A percentile compares a stretch with the other conserved stretches of the same genome.
Conservation (phyloP, 2,329 filamentous ascomycete species). For the Nigrospora sphaerica region DNA sequence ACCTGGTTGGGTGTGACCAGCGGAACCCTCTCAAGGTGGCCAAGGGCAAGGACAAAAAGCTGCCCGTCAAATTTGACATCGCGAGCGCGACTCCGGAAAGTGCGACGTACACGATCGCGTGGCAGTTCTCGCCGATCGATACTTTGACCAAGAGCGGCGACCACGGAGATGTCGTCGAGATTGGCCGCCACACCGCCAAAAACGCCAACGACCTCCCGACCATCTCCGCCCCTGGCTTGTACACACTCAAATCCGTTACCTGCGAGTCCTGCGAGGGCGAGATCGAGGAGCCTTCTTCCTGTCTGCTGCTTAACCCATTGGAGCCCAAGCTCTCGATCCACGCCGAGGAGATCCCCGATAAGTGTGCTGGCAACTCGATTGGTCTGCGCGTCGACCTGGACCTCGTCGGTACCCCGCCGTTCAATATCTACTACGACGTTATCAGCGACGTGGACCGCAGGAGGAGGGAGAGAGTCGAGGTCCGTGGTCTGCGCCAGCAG, state of each 20-base stretch:
- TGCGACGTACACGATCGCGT: constrained; percentile 66
- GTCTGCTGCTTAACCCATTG: constrained; percentile 82
- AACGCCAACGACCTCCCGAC: constrained; percentile 54
- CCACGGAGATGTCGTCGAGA: constrained; percentile 51
- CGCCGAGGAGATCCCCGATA: constrained; percentile 81
- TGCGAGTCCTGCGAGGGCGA: constrained; percentile 82
- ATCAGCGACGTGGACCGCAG: constrained; percentile 52
- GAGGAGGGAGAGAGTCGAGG: constrained; percentile 44
- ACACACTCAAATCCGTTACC: constrained; percentile 72
- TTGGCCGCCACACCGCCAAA: constrained; percentile 54
- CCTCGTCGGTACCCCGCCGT: constrained; percentile 86
- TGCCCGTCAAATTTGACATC: constrained; percentile 67
- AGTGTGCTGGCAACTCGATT: constrained; percentile 89
- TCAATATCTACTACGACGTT: constrained; percentile 72
- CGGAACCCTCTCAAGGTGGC: constrained; percentile 78
- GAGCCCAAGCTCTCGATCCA: constrained; percentile 72
- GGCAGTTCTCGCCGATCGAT: constrained; percentile 73
- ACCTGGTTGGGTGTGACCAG: constrained; percentile 68
- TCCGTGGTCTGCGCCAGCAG: constrained; percentile 73
- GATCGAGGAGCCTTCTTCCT: constrained; percentile 89
- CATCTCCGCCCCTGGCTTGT: constrained; percentile 75
- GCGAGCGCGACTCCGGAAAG: constrained; percentile 52
- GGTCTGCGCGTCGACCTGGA: constrained; percentile 85
- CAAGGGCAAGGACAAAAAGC: constrained; percentile 57
- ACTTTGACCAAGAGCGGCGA: constrained; percentile 64